Conservation (phyloP, 176 grass and related monocot species). For the Cocos nucifera region DNA sequence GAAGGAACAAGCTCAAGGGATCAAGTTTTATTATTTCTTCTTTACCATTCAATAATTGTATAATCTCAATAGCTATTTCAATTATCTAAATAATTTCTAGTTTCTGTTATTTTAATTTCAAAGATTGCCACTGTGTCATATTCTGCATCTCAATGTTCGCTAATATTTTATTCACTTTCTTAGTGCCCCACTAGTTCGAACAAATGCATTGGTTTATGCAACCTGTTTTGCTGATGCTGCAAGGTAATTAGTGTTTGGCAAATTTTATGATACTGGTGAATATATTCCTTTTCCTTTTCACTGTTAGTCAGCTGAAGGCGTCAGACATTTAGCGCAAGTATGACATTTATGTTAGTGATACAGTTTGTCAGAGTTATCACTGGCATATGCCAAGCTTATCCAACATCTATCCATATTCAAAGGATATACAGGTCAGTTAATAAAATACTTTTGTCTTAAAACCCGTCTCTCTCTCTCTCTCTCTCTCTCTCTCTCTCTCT, state of each 20-base stretch:
- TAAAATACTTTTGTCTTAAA: not conserved
- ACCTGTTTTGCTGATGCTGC: slow-evolving; percentile 85
- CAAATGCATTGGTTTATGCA: slow-evolving; percentile 79
- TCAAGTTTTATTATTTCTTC: too few species aligned
- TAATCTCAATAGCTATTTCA: too few species aligned
- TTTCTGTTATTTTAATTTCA: too few species aligned
- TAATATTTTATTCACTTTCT: slow-evolving; percentile 1
- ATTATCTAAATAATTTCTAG: too few species aligned
- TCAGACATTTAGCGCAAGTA: slow-evolving; percentile 13
- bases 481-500: too few species aligned
- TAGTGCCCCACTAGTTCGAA: slow-evolving; percentile 81
- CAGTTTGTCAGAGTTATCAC: slow-evolving; percentile 73
- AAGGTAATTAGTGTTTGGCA: slow-evolving; percentile 37
- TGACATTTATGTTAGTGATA: slow-evolving; percentile 27
- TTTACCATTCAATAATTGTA: too few species aligned
- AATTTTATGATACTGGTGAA: too few species aligned
- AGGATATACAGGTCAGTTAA: slow-evolving; percentile 67
- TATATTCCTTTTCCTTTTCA: not conserved
- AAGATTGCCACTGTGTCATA: too few species aligned
- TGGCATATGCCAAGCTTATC: slow-evolving; percentile 77
- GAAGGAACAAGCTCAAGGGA: too few species aligned
- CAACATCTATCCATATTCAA: slow-evolving; percentile 74
- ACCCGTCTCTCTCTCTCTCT: too few species aligned
- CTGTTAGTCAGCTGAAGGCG: slow-evolving; percentile 11
- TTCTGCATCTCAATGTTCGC: too few species aligned